Base-by-base conservation (phyloP, 2,329 filamentous ascomycete species). In the Botryotinia convoluta region DNA sequence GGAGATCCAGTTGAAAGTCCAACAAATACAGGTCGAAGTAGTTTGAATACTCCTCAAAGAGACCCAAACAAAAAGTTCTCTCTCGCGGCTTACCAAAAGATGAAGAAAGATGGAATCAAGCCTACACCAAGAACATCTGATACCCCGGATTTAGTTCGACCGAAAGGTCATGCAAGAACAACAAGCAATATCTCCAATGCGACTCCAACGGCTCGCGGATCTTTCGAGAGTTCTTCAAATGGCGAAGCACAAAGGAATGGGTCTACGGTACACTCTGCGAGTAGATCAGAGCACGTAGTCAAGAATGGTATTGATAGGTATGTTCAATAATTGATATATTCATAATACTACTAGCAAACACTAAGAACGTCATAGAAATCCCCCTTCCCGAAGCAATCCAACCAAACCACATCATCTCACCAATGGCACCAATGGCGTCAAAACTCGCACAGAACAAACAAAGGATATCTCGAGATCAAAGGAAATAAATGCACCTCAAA, bases 331-430 rank as follows among this genome's bases (percentile, higher is more conserved):
- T 67, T 64, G 44, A 44, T n/a, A 29, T 61, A n/a, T 70, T 22
- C 26, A 39, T 22, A 48, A 22, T 16, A 37, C 22, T 29, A 20
- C 10, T n/a, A 35, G 44, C 9, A 22, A 48, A 32, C 32, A 29
- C 62, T 72, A 48, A 72, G 59, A 26, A 48, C 32, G 51, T 37
- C 51, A 61, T 51, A 69, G 51, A 54, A 72, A 72, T 39, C 37
- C 37, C 70, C 45, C 61, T 54, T 32, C 57, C 35, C 76, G 77
- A 72, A 80, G 74, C 63, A 65, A 82, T 60, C 85, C 85, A 8
- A 86, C 89, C 74, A 86, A 91, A 80, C 85, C 89, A 72, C 84
- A 88, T 79, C 88, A 81, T 2, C 77, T 80, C 76, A 54, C 72
- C 59, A 78, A 80, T 73, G 78, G 77, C 54, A 60, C 32, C 32